phyloP scores from a whole-genome alignment of 192 early-diverging fungal genomes.

The Podila horticola region DNA sequence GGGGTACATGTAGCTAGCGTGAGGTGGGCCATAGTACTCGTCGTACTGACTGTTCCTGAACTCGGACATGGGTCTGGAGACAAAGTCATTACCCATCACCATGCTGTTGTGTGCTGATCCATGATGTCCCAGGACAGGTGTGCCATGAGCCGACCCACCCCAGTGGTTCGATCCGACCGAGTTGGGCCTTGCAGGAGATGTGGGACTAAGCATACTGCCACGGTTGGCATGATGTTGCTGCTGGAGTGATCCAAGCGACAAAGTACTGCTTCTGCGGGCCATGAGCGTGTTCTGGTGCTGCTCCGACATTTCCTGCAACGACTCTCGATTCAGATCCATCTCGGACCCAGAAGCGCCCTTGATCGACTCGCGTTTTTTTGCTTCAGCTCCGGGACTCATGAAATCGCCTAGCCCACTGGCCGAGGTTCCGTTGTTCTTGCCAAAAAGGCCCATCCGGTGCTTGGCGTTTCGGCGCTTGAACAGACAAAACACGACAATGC shows the following conservation, averaged over 20 bases:
- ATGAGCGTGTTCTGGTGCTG: conserved; percentile 16
- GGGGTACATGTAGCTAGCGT: neutral
- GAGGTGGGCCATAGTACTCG: conserved; percentile 11
- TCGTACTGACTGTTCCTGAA: conserved; percentile 19
- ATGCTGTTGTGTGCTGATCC: neutral
- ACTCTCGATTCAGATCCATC: conserved; percentile 8
- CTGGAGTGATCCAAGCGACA: conserved; percentile 15
- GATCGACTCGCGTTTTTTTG: neutral
- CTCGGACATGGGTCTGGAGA: conserved; percentile 12
- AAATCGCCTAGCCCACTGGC: conserved; percentile 1
- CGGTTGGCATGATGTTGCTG: neutral
- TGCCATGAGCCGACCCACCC: neutral
- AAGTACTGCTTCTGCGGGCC: conserved; percentile 21
- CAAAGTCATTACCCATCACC: conserved; percentile 5
- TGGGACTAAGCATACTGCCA: conserved; percentile 8
- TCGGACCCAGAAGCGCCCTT: neutral
- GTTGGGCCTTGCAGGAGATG: neutral
- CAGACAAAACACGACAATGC: conserved; percentile 26
- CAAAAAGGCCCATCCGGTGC: conserved; percentile 9
- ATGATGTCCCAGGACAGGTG: neutral
- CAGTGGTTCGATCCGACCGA: neutral
- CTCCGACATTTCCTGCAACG: conserved; percentile 37
- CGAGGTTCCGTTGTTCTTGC: neutral
- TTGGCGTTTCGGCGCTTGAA: conserved; percentile 23
- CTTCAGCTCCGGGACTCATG: neutral